phyloP scores from a whole-genome alignment of 2,329 filamentous ascomycete species.

The Malbranchea cinnamomea region DNA sequence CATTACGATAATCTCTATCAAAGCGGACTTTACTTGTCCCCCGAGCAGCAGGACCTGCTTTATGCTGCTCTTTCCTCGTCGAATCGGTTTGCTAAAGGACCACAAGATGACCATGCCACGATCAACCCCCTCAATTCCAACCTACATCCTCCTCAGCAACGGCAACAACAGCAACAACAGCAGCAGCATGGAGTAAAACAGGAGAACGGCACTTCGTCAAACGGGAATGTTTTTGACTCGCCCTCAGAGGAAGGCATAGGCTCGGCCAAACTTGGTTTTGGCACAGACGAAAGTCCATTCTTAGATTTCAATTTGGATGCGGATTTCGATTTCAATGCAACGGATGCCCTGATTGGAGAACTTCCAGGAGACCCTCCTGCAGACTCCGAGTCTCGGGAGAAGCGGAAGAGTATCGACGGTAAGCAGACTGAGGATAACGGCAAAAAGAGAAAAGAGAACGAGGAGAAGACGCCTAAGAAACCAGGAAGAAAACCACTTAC shows the following conservation, averaged over 20 bases:
- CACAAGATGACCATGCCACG: constrained; percentile 13
- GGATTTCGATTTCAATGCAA: constrained; percentile 53
- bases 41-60: constrained; percentile 61
- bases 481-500: constrained; percentile 91
- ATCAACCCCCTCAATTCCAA: constrained; percentile 14
- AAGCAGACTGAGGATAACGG: constrained; percentile 46
- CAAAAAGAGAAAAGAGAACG: constrained; percentile 61
- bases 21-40: constrained; percentile 53
- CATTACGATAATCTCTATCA: constrained; percentile 27
- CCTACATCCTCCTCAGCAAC: constrained; percentile 14
- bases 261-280: constrained; percentile 36
- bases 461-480: constrained; percentile 84
- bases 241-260: constrained; percentile 23
- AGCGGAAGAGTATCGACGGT: constrained; percentile 39
- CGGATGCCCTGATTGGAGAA: constrained; percentile 60
- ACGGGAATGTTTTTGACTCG: constrained; percentile 18
- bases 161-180: background rate
- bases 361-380: constrained; percentile 38
- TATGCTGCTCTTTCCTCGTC: constrained; percentile 65
- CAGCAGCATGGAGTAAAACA: constrained; percentile 1
- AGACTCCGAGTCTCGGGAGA: constrained; percentile 41
- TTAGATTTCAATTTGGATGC: constrained; percentile 71
- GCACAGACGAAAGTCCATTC: constrained; percentile 58
- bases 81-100: constrained; percentile 25
- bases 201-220: constrained; percentile 3